Base-by-base conservation (phyloP, 1,284 basidiomycete species). In the Fomitopsis betulina region DNA sequence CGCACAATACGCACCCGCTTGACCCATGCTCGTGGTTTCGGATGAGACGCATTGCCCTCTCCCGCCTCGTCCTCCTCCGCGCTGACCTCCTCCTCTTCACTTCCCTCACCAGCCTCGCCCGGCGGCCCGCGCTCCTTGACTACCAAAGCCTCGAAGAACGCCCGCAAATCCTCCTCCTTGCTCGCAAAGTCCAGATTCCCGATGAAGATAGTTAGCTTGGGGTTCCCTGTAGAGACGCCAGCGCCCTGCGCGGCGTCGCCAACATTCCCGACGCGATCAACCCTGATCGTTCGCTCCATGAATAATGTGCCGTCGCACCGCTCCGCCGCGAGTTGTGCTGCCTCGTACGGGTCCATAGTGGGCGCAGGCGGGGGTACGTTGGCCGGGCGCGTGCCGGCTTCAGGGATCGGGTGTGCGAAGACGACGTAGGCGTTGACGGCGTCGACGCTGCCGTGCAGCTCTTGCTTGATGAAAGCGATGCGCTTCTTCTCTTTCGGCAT, bases 111-210 rank as follows among this genome's bases (percentile, higher is more conserved):
- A 8, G 57, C 62, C 7, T 55, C 61, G 3, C 63, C 65, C 6
- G 77, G 75, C 38, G 73, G 66, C 0, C 95, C 95, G 49, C 86
- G 79, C 75, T 98, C 96, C 10, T 82, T 78, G 32, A 77, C 79
- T 19, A 98, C 72, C 25, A 95, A 72, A 7, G 80, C 82, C 72
- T 98, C 96, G 61, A 98, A 96, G 71, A 94, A 96, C 13, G 79
- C 82, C 23, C 96, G 78, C 50, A 98, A 72, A 66, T 96, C 93
- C 68, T 97, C 93, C 67, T 98, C 96, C 68, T 89, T 90, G 66
- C 89, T 87, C 53, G 87, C 90, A 71, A 98, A 98, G 70, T 98
- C 96, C 62, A 98, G 78, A 64, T 92, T 95, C 15, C 96, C 96
- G 8, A 98, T 89, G 68, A 98, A 98, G 15, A 97, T 70, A 19